Conservation (phyloP, 2,329 filamentous ascomycete species). For the Esteya vermicola region DNA sequence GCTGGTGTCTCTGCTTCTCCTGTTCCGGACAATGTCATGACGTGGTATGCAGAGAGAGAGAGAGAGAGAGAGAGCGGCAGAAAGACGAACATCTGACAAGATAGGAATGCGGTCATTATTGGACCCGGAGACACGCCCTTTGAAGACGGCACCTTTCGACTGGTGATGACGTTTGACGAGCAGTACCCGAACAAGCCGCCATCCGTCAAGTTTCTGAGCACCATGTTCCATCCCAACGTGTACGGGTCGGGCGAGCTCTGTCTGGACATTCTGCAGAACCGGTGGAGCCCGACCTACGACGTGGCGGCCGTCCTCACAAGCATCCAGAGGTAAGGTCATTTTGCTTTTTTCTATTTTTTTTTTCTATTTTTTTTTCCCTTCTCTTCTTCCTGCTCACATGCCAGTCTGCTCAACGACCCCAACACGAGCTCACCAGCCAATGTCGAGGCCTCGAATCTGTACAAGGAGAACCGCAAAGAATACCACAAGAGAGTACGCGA, state of each 20-base stretch:
- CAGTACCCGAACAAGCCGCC: slow-evolving; percentile 98
- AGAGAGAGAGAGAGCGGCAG: not conserved
- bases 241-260: slow-evolving; percentile 95
- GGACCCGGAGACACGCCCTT: slow-evolving; percentile 94
- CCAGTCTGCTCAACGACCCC: slow-evolving; percentile 85
- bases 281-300: slow-evolving; percentile 98
- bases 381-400: slow-evolving; percentile 14
- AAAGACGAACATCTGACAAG: not conserved
- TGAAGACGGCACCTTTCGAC: slow-evolving; percentile 91
- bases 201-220: slow-evolving; percentile 93
- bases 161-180: slow-evolving; percentile 99
- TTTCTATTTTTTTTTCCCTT: too few species aligned
- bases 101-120: slow-evolving; percentile 96
- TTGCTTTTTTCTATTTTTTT: too few species aligned
- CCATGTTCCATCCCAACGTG: slow-evolving; percentile 99
- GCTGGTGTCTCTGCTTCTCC: slow-evolving; percentile 94
- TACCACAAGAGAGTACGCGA: slow-evolving; percentile 91
- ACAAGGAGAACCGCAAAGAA: slow-evolving; percentile 95
- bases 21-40: slow-evolving; percentile 94
- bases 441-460: slow-evolving; percentile 93
- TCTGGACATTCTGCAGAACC: slow-evolving; percentile 90
- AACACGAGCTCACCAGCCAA: slow-evolving; percentile 98
- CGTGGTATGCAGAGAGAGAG: slow-evolving; percentile 47
- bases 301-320: slow-evolving; percentile 94
- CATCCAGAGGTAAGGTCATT: slow-evolving; percentile 86